phyloP scores from a whole-genome alignment of 768 basidiomycete genomes.

The Cyclocybe cylindracea region DNA sequence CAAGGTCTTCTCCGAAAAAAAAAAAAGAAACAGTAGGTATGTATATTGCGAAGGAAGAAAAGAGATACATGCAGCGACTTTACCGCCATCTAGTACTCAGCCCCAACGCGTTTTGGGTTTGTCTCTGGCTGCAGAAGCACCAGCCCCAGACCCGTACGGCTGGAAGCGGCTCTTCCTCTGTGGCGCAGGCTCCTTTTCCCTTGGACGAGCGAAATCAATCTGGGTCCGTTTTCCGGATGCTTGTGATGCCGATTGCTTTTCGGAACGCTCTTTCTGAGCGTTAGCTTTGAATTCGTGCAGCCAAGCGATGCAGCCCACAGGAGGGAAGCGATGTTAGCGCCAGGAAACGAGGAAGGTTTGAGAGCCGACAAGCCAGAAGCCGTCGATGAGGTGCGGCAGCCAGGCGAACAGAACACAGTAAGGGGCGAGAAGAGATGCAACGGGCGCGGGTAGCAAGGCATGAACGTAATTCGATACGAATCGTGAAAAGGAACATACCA shows the following conservation, averaged over 20 bases:
- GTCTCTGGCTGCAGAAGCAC: slow-evolving; percentile 3
- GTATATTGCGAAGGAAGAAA: not conserved
- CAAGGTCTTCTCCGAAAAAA: not conserved
- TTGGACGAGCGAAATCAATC: slow-evolving; percentile 52
- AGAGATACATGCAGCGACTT: not conserved
- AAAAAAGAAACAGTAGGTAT: not conserved
- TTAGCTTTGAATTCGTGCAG: slow-evolving; percentile 47
- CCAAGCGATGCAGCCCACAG: slow-evolving; percentile 22
- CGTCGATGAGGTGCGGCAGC: not conserved
- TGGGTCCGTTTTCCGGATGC: slow-evolving; percentile 55
- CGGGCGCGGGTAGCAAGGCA: slow-evolving; percentile 16
- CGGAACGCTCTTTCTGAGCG: slow-evolving; percentile 62
- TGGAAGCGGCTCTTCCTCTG: slow-evolving; percentile 32
- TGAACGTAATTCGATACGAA: slow-evolving; percentile 15
- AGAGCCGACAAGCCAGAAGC: not conserved
- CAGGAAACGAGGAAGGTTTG: not conserved
- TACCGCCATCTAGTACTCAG: not conserved
- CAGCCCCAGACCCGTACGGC: slow-evolving; percentile 19
- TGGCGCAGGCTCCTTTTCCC: slow-evolving; percentile 14
- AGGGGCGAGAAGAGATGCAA: slow-evolving; percentile 10
- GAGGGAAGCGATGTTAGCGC: slow-evolving; percentile 10
- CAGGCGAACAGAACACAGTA: not conserved
- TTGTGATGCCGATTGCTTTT: slow-evolving; percentile 55
- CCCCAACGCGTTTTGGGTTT: slow-evolving; percentile 23
- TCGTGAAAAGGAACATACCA: slow-evolving; percentile 51